Evolutionary conservation across 2,329 filamentous ascomycete genomes (phyloP), one percentile per base, ranked within the genome.

Genomic region (Parasarocladium wereldwijsianum): DNA sequence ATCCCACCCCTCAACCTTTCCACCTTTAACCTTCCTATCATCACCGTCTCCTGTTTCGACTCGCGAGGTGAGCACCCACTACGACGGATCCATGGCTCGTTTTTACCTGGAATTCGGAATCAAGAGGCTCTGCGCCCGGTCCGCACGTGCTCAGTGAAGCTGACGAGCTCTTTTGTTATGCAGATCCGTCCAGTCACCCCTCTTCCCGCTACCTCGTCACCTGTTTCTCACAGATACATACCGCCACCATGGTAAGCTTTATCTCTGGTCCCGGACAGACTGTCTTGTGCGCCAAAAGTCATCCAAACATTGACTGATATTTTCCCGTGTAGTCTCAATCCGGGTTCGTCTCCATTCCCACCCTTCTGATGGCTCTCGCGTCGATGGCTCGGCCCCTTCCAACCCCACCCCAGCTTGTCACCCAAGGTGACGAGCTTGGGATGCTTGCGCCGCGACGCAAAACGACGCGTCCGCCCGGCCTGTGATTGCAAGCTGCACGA

Each of bases 271-370:
- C 7, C 10, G 6, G 4, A n/a, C 5, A 22, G n/a, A n/a, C n/a
- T n/a, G n/a, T n/a, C n/a, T n/a, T n/a, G n/a, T 8, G 29, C 37
- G 29, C 28, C 35, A 33, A 36, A 36, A 21, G 4, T 36, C 29
- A 20, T 29, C 21, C 26, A 26, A 22, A 31, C 15, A 10, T 17
- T 31, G 28, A 19, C 22, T 32, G 26, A 19, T 15, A 21, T 20
- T 38, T 13, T 27, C 25, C 32, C 34, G 29, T 36, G 12, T 35
- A 76, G 71, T 76, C 71, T 73, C 67, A 74, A 68, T 76, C 71
- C 55, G 71, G 71, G 71, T 76, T 62, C 54, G 67, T 71, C 37
- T 19, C 34, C 10, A 17, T 17, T 10, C 17, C 14, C n/a, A 11
- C 9, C 28, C n/a, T n/a, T n/a, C n/a, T n/a, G n/a, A n/a, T n/a